Base-by-base conservation (phyloP, 2,329 filamentous ascomycete genomes). In the Colletotrichum spinosum region DNA sequence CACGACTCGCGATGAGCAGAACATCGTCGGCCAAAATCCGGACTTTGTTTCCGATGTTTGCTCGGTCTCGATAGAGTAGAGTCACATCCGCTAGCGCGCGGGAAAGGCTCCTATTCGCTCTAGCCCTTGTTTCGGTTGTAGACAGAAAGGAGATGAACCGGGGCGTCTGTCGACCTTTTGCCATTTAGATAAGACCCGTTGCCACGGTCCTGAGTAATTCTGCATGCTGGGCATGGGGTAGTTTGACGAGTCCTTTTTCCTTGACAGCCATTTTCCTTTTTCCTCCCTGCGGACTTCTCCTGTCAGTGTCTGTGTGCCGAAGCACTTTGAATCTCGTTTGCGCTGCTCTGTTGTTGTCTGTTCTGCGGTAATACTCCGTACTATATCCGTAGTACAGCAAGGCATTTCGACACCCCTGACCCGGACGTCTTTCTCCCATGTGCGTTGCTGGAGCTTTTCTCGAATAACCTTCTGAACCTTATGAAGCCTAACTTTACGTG, bases 141-240 rank as follows among this genome's bases (percentile, higher is more conserved):
- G 49, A 62, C 44, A 33, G 58, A 56, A 48, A 39, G 57, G 61
- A 65, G 56, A 65, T 65, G 56, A 60, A 54, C 56, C 50, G 50
- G 60, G 60, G 60, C 55, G 1, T n/a, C 13, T 13, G 4, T 44
- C 41, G 13, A n/a, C 41, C 13, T 44, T 13, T 37, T 37, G 7
- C 46, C 45, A 52, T 49, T 49, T 63, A 51, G 34, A 61, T 46
- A 48, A 52, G 46, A 61, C 62, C 57, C 57, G 41, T 65, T 39
- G 17, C 35, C 57, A 17, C 52, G 45, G 62, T 65, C 62, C 62
- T 61, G 46, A 42, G 46, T 41, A 55, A 56, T 65, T 55, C 61
- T 57, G 45, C 17, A 45, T 15, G 44, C 60, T 17, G 25, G 50
- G 50, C 33, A 38, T 46, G 35, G 44, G 34, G 37, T 12, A 53